A percentile compares a stretch with the other conserved stretches of the same genome.
Evolutionary conservation across 768 basidiomycete genomes (phyloP).

Genomic region (Amyloporia xantha): DNA sequence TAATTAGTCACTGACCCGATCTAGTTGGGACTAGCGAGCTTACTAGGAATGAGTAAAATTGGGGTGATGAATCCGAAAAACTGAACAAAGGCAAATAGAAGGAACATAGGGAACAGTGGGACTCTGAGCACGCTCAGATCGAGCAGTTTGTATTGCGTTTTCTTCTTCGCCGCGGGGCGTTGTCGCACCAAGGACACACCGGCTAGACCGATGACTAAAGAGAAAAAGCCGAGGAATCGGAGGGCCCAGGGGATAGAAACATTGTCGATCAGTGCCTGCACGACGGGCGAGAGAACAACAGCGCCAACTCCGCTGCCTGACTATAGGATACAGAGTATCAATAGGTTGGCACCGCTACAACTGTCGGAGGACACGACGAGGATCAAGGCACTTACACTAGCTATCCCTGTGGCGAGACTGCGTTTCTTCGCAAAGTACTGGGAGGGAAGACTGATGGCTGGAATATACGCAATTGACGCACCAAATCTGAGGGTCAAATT

Average conservation of each 20-base stretch:
- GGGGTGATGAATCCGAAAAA: background rate
- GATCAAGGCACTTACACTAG: background rate
- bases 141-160: background rate
- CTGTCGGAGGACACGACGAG: background rate
- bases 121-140: constrained; percentile 1
- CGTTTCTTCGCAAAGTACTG: background rate
- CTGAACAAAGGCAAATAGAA: background rate
- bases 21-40: background rate
- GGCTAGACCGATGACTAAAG: background rate
- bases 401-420: background rate
- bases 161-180: background rate
- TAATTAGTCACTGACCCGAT: background rate
- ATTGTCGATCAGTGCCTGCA: background rate
- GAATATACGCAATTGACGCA: background rate
- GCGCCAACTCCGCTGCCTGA: constrained; percentile 1
- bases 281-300: background rate
- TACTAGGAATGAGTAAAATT: constrained; percentile 1
- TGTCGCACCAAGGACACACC: background rate
- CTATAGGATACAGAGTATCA: too few relatives aligned
- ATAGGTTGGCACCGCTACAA: background rate
- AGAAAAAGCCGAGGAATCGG: background rate
- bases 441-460: background rate
- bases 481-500: background rate
- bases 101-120: background rate
- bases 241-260: background rate